Evolutionary conservation across 192 early-diverging fungal species (phyloP), one percentile per base, ranked within the genome.

Genomic region (Cladochytrium replicatum): DNA sequence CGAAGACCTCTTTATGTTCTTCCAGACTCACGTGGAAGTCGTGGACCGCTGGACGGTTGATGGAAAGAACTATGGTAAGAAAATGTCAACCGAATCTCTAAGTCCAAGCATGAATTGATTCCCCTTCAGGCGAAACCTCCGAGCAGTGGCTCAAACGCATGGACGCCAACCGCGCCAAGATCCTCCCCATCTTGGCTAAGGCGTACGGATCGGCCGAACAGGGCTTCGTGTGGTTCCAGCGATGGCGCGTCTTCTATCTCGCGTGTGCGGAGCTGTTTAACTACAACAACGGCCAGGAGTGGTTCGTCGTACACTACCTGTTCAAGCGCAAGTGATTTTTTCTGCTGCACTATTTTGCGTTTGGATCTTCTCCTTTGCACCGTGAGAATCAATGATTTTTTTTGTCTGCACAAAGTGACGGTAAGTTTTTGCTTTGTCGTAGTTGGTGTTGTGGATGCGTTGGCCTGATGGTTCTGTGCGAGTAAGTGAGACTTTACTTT

Each of bases 161-260:
- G 47, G 77, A 83, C 54, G 50, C 52, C 15, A 51, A 71, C 43
- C 60, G 66, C 25, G 41, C n/a, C 17, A 32, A 64, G 26, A 55
- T 65, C 13, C 50, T 82, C 41, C 50, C 47, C 34, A 44, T 58
- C 30, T 60, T 82, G 22, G 54, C 19, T 13, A 49, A 64, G 32
- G 49, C 54, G 9, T 82, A 82, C 56, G 78, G 75, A 22, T 53
- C 26, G 32, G 17, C 32, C 27, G 50, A 66, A 41, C 32, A 42
- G 24, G 80, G 68, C 6, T 8, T 11, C n/a, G 34, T 59, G 23
- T 83, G 81, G 81, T 83, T 71, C 37, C 29, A 81, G 15, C 42
- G 80, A 15, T 83, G 81, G 81, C 41, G 80, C 19, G 63, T 75
- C 21, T 83, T 83, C 51, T 81, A 78, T 52, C 30, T 83, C 23